phyloP scores from a whole-genome alignment of 805 yeast species.

The Hanseniaspora meyeri region DNA sequence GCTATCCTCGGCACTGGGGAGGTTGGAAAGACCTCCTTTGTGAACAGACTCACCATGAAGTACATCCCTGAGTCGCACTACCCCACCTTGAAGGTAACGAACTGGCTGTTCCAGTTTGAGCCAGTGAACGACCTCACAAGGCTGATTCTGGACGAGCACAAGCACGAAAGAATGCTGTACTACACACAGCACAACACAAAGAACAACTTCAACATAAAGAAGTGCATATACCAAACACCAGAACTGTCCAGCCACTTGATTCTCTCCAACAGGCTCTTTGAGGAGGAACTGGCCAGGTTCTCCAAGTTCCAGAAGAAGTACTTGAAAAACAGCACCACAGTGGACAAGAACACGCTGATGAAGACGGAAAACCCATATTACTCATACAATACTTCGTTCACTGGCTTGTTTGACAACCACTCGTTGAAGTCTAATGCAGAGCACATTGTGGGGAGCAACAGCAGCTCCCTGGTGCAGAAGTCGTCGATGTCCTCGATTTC shows the following conservation, averaged over 20 bases:
- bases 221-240: slow-evolving; percentile 26
- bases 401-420: slow-evolving; percentile 5
- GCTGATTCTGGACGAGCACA: slow-evolving; percentile 37
- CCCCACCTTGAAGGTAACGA: slow-evolving; percentile 54
- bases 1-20: slow-evolving; percentile 50
- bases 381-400: slow-evolving; percentile 2
- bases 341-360: neutral
- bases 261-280: slow-evolving; percentile 32
- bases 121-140: slow-evolving; percentile 32
- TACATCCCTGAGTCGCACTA: slow-evolving; percentile 56
- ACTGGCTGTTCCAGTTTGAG: slow-evolving; percentile 43
- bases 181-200: slow-evolving; percentile 24
- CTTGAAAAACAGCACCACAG: neutral
- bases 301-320: slow-evolving; percentile 16
- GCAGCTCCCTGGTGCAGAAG: neutral
- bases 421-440: neutral
- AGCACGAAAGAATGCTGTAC: slow-evolving; percentile 31
- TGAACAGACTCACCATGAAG: slow-evolving; percentile 37
- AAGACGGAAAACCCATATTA: neutral
- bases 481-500: neutral
- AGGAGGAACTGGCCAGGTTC: slow-evolving; percentile 24
- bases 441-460: neutral
- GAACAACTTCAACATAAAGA: slow-evolving; percentile 12
- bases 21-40: slow-evolving; percentile 50
- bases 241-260: slow-evolving; percentile 23